A percentile compares a stretch with the other conserved stretches of the same genome.
Conservation (phyloP, 2,329 filamentous ascomycete genomes). For the Colletotrichum australisinense region DNA sequence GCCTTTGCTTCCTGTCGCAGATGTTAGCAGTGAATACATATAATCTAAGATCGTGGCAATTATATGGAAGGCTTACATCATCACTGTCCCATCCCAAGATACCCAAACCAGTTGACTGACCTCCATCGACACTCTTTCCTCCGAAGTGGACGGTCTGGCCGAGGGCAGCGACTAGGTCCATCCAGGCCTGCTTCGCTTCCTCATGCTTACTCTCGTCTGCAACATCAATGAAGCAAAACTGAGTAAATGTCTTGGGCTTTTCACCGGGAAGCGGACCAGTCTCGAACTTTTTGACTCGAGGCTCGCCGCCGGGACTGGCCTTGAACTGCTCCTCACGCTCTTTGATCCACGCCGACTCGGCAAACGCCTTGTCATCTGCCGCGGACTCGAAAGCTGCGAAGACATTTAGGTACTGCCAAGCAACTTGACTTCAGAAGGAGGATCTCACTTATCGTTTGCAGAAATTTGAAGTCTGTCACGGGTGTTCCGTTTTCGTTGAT, state of each 20-base stretch:
- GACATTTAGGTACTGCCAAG: not conserved
- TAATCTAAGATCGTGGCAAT: too few relatives aligned
- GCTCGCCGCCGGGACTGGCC: not conserved
- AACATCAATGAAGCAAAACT: constrained; percentile 17
- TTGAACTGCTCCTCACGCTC: constrained; percentile 4
- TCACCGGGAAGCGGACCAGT: not conserved
- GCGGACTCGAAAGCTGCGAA: constrained; percentile 16
- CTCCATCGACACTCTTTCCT: constrained; percentile 14
- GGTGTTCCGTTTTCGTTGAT: constrained; percentile 13
- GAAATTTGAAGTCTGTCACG: constrained; percentile 28
- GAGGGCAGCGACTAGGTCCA: constrained; percentile 11
- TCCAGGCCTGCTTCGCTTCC: constrained; percentile 21
- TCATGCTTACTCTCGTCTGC: constrained; percentile 25
- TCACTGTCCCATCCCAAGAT: constrained; percentile 29
- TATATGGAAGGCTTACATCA: not conserved
- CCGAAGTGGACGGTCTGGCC: constrained; percentile 12
- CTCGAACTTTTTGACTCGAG: constrained; percentile 25
- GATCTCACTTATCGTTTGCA: constrained; percentile 14
- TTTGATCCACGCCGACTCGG: constrained; percentile 22
- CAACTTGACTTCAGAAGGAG: too few relatives aligned
- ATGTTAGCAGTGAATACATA: not conserved
- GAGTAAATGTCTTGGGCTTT: constrained; percentile 14
- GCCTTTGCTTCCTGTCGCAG: not conserved
- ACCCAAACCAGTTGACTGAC: constrained; percentile 7
- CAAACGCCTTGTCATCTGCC: constrained; percentile 21